Conservation (phyloP, 495 filamentous ascomycete species). For the Lichenothelia convexa region DNA sequence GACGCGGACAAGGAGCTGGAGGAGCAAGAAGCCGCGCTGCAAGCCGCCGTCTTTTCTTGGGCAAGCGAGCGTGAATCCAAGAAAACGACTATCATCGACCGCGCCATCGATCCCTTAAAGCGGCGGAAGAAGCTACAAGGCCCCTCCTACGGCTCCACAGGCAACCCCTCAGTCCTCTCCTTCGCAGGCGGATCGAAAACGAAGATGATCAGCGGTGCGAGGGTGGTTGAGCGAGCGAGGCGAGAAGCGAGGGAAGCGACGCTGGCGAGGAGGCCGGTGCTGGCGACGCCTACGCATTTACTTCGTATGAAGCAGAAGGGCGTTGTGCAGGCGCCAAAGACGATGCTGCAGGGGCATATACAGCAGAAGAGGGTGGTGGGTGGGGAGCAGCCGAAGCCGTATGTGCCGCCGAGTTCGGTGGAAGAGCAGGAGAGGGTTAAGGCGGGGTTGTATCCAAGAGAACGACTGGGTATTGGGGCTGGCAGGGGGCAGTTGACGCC, state of each 20-base stretch:
- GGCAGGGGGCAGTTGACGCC: no score
- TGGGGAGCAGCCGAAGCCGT: no score
- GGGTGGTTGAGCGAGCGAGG: neutral
- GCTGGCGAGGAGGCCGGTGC: neutral
- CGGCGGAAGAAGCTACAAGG: neutral
- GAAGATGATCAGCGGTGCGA: neutral
- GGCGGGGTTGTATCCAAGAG: no score
- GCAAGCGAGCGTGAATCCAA: neutral
- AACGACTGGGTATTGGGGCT: no score
- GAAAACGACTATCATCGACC: neutral
- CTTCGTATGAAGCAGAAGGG: neutral
- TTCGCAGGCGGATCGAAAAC: neutral
- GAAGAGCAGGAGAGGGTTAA: no score
- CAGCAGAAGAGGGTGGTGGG: no score
- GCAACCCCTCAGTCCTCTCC: neutral
- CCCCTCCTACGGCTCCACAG: neutral
- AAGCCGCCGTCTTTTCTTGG: neutral
- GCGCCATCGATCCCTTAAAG: slow-evolving; percentile 1
- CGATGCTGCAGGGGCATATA: no score
- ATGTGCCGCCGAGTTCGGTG: no score
- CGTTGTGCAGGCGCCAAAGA: slow-evolving; percentile 1
- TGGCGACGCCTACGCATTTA: slow-evolving; percentile 3
- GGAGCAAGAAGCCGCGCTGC: neutral
- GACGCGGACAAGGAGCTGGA: slow-evolving; percentile 1
- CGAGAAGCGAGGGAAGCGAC: neutral